A percentile compares a stretch with the other conserved stretches of the same genome.
These are phyloP conservation scores for Gossypium ekmanianum DNA, from an alignment of 345 rosid genomes.

Conservation along the genomic window DNA sequence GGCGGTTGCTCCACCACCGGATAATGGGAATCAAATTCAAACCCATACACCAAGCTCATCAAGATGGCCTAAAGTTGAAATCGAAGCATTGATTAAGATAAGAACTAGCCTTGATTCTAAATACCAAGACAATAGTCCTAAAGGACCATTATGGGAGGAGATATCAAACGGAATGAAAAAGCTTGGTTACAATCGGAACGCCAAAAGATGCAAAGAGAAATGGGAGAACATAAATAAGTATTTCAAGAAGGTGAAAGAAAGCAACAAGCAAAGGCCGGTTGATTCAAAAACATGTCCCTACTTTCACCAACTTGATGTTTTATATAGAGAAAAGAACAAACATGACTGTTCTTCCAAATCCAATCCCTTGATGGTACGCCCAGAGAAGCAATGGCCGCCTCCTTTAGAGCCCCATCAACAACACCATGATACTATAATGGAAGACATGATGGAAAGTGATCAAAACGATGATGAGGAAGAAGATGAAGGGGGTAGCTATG, in stretches of 20 bases:
- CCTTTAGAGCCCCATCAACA: not conserved
- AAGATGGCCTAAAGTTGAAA: constrained; percentile 52
- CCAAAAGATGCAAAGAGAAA: constrained; percentile 79
- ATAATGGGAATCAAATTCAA: constrained; percentile 28
- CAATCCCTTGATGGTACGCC: not conserved
- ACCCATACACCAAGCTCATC: constrained; percentile 33
- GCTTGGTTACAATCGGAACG: constrained; percentile 59
- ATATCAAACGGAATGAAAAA: constrained; percentile 58
- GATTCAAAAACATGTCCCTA: constrained; percentile 45
- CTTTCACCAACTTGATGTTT: not conserved
- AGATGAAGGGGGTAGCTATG: not conserved
- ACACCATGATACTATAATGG: not conserved
- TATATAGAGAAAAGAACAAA: constrained; percentile 1
- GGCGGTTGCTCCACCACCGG: constrained; percentile 10
- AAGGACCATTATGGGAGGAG: constrained; percentile 76
- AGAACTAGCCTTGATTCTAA: constrained; percentile 40
- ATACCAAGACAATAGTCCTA: constrained; percentile 54
- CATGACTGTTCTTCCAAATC: not conserved
- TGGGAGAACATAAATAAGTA: constrained; percentile 86
- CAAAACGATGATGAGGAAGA: not conserved
- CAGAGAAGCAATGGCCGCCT: not conserved
- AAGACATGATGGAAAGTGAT: constrained; percentile 5
- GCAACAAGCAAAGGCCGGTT: constrained; percentile 65
- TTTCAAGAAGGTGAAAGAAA: constrained; percentile 77
- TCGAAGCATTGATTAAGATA: constrained; percentile 43